Percentiles rank a stretch among this genome's conserved stretches.
Evolutionary conservation across 2,329 filamentous ascomycete species (phyloP).

Genomic region (Domatiomyces globalis): DNA sequence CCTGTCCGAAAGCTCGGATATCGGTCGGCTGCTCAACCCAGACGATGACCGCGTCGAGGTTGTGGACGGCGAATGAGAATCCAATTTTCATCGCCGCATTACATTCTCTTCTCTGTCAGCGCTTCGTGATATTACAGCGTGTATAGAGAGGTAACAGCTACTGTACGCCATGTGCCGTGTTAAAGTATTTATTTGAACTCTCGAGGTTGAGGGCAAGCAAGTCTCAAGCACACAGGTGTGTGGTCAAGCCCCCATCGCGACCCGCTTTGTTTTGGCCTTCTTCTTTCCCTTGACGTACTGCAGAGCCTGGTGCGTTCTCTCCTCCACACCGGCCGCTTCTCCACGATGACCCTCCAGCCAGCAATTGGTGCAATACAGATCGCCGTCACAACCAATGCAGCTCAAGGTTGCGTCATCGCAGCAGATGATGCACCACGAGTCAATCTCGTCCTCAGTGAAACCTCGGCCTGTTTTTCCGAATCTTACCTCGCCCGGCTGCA

Average conservation of each 20-base stretch:
- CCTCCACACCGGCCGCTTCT: constrained; percentile 54
- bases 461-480: constrained; percentile 24
- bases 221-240: background rate
- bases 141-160: background rate
- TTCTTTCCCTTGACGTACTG: constrained; percentile 31
- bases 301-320: constrained; percentile 54
- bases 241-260: background rate
- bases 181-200: background rate
- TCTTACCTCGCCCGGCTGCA: constrained; percentile 15
- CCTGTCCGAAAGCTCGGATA: constrained; percentile 49
- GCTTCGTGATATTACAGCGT: background rate
- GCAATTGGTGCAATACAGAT: constrained; percentile 63
- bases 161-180: background rate
- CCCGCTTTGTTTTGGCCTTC: constrained; percentile 1
- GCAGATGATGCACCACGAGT: constrained; percentile 71
- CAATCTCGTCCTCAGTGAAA: constrained; percentile 54
- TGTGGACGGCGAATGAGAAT: constrained; percentile 20
- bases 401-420: constrained; percentile 60
- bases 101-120: too few species aligned
- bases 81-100: background rate
- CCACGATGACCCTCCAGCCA: constrained; percentile 71
- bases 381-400: constrained; percentile 56
- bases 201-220: too few species aligned
- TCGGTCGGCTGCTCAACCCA: constrained; percentile 56
- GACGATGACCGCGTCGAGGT: constrained; percentile 44